Evolutionary conservation across 208 protist genomes (phyloP), one percentile per base, ranked within the genome.

Genomic region (Wallacemonas sp.): DNA sequence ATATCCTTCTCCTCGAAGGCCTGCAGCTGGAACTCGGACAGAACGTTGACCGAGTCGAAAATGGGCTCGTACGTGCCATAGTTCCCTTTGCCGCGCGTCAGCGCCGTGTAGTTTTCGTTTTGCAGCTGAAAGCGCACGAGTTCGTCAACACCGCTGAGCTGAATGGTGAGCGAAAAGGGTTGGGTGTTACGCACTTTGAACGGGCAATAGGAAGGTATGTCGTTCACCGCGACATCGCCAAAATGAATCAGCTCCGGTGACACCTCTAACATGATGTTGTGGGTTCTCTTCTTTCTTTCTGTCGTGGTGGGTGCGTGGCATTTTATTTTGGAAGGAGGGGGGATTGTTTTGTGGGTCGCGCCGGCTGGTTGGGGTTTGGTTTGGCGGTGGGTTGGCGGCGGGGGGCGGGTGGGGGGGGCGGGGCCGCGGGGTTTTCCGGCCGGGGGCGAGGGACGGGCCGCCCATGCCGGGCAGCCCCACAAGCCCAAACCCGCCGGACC

Each of bases 161-260:
- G 72, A 11, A 93, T 70, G 1, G 66, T 65, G 4, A 90, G 11
- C 4, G 72, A 39, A 16, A 73, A 63, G 3, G 65, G 32, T 10
- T 79, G 72, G 12, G 42, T 76, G 55, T 89, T 93, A 14, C 65
- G 36, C 2, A 93, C 50, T 3, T 74, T 59, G 39, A 93, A 50
- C 0, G 52, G 61, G 23, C 79, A 74, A 69, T 93, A 90, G 2
- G 67, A 48, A 7, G 87, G 83, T 26, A 80, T 72, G 62, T 90
- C 84, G 63, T 93, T 90, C 14, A 93, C 79, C 1, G 84, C 87
- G 5, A 89, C 65, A 25, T 84, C 83, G 22, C 79, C 87, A 76
- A 93, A 86, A 12, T 68, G 61, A 23, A 91, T 50, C 23, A 48
- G 44, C 14, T 69, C 64, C 0, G 80, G 76, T 28, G 54, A 36